Base-by-base conservation (phyloP, 176 grass and related monocot genomes). In the Canna indica region DNA sequence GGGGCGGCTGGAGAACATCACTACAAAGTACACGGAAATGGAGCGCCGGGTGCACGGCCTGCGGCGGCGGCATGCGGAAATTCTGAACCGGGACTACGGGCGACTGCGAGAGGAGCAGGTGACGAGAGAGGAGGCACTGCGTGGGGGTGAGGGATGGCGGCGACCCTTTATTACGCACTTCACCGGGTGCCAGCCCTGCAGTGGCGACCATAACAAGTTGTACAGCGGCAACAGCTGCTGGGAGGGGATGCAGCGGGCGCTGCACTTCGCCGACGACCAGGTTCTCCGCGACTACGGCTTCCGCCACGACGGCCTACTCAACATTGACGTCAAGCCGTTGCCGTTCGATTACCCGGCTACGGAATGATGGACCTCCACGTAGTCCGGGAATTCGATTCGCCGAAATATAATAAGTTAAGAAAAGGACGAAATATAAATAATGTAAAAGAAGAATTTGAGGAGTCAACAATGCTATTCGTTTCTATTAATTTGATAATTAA, bases 101-200 rank as follows among this genome's bases (percentile, higher is more conserved):
- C 63, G n/a, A 50, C 70, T 72, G 20, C 82, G 81, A 71, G 52
- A 78, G n/a, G 83, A 29, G n/a, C 59, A 73, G 34, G 31, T 91
- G 74, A 47, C 18, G 63, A 47, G 18, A 30, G 54, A 22, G 64
- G 83, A 75, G 31, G 68, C 73, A 66, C 76, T 68, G 62, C 67
- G 70, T 73, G 83, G 88, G 15, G 70, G 69, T 22, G 1, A 11
- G 15, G 86, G 84, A 18, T 87, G 81, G 86, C 74, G 83, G 36
- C 75, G 93, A 0, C 93, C 93, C 1, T 87, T 96, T 64, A 47
- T 96, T 45, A 96, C 88, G 70, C 93, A 97, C 76, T 97, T 97
- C 88, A 91, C 86, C 5, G 93, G 93, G 14, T 97, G 93, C 64
- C 93, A 97, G 79, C 93, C 88, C 0, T 97, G 93, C 86, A 90